Evolutionary conservation across 1,284 basidiomycete species (phyloP).

Genomic region (Leccinum laetum): DNA sequence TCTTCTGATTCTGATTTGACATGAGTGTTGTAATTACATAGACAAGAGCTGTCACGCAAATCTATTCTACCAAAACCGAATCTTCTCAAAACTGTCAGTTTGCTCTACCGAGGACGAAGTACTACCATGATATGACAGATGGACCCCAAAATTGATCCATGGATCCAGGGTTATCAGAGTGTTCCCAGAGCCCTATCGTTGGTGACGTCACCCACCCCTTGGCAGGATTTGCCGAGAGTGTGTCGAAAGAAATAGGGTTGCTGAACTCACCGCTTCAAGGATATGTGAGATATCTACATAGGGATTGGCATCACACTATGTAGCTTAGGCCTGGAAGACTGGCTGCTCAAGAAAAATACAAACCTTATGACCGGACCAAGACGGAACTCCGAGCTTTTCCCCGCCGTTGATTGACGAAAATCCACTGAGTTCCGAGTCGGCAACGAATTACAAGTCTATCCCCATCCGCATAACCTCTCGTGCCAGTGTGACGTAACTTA

Average conservation of each 20-base stretch:
- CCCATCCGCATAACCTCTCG: neutral
- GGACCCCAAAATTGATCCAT: neutral
- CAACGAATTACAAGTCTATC: neutral
- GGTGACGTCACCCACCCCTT: neutral
- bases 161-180: neutral
- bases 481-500: neutral
- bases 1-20: neutral
- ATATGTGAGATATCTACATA: too few species aligned
- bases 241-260: neutral
- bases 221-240: neutral
- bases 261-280: too few species aligned
- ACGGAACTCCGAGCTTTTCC: neutral
- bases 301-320: neutral
- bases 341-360: neutral
- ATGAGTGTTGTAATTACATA: neutral
- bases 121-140: neutral
- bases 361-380: neutral
- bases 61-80: neutral
- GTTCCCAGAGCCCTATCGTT: neutral
- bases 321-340: neutral
- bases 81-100: neutral
- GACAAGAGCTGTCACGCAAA: neutral
- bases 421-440: neutral
- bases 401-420: neutral
- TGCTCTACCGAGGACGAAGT: neutral